Base-by-base conservation (phyloP, 1,139 yeast genomes). In the Saccharomyces uvarum region DNA sequence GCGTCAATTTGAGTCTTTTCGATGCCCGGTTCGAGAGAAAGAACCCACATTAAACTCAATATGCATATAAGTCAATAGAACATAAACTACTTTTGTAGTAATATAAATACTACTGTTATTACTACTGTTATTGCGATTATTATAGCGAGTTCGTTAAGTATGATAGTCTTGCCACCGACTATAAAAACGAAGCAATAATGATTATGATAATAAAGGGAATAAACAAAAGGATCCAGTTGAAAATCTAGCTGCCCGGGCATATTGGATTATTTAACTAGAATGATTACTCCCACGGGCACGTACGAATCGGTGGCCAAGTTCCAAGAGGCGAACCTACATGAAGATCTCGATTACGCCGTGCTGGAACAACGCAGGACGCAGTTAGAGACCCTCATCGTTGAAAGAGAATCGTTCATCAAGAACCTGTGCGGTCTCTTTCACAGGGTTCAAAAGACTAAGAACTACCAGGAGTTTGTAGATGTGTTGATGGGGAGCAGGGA, bases 1-100 rank as follows among this genome's bases (percentile, higher is more conserved):
- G 68, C 47, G 52, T 66, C 32, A 86, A 86, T 63, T 72, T 90
- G 54, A 84, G 86, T 58, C 72, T 86, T 56, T 89, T 91, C 67
- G 93, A 86, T 61, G 84, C 93, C 0, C 81, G 83, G 51, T 75
- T 82, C 13, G 88, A 88, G 49, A 79, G 77, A 59, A 84, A 82
- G 63, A 87, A 88, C 62, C 91, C 90, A 0, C 21, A 32, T 6
- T 52, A 19, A 44, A 13, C 19, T 27, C 6, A 21, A 27, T 11
- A 32, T 21, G 44, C 19, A 27, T 49, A 11, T 14, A 32, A 19
- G 21, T 8, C n/a, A 33, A 49, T n/a, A n/a, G 16, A 16, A 31
- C 24, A 38, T 31, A 41, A 41, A 13, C 38, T 19, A 16, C 21
- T 14, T 33, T 33, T 13, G 28, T 41, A 38, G 4, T 47, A 2